Evolutionary conservation across 1,284 basidiomycete genomes (phyloP), one percentile per base, ranked within the genome.

Genomic region (Tetrapyrgos nigripes): DNA sequence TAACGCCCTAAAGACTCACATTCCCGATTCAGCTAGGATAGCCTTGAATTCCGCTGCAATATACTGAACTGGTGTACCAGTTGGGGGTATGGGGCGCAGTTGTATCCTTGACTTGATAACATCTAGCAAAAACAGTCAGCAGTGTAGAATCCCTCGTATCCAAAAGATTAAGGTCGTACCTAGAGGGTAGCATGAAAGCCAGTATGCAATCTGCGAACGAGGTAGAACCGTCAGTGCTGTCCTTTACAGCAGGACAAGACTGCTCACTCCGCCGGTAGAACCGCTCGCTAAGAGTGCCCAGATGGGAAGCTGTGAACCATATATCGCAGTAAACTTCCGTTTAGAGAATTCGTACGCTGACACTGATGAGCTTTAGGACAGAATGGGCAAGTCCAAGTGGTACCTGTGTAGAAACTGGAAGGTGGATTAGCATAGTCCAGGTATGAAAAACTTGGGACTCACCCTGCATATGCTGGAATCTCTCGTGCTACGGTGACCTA

Each of bases 401-500:
- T 64, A 88, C 91, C 94, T 57, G 87, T 81, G 68, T 94, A 94
- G 65, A 91, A 92, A 50, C 89, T 91, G 58, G 33, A 53, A 31
- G n/a, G 52, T 31, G 21, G 24, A 40, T 55, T 23, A 14, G 37
- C n/a, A 46, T 19, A 27, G 17, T 8, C 26, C 55, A 9, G 2
- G 28, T 37, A 13, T 48, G 28, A 50, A 49, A 23, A 49, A 47
- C 44, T 26, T 5, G 23, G 17, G 19, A 75, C 80, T 49, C 76
- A 93, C 85, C 92, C 94, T 43, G 96, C 95, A 70, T 98, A 98
- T 6, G 95, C 96, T 3, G 96, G 96, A 46, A 97, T 94, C 74
- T 98, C 97, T 66, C 96, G 82, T 1, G 88, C 85, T 27, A 98
- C 87, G 0, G 97, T 98, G n/a, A 96, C 84, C 93, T 95, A 65